phyloP scores from a whole-genome alignment of 2,329 filamentous ascomycete species.

The Colletotrichum sp. region DNA sequence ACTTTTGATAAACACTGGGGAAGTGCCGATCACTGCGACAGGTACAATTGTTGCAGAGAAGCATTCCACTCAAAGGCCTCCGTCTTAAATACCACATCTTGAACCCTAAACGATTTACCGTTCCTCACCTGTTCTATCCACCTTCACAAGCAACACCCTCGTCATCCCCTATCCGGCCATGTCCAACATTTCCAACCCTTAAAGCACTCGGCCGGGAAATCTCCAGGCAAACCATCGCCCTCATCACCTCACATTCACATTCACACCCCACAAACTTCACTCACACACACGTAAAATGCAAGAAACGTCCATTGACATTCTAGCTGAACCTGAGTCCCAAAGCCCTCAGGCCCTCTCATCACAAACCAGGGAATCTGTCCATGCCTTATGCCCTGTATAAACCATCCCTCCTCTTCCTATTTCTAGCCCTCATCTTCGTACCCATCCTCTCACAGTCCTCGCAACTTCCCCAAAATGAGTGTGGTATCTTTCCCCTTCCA shows the following conservation, averaged over 20 bases:
- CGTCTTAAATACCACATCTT: not conserved
- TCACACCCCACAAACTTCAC: not conserved
- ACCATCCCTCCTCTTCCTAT: too few relatives aligned
- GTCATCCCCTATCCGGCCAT: too few relatives aligned
- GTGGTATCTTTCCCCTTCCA: conserved; percentile 8
- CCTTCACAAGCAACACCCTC: too few relatives aligned
- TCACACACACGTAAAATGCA: not conserved
- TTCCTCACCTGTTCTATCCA: not conserved
- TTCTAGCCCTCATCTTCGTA: too few relatives aligned
- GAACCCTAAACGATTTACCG: not conserved
- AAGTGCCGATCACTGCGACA: too few relatives aligned
- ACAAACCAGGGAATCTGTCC: rapidly evolving
- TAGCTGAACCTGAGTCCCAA: not conserved
- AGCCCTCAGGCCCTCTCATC: not conserved
- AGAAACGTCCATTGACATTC: not conserved
- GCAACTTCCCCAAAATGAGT: not conserved
- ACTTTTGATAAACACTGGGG: not conserved
- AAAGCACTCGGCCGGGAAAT: too few relatives aligned
- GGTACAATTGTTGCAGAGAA: not conserved
- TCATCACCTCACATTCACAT: not conserved
- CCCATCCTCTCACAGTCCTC: too few relatives aligned
- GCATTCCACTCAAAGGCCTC: not conserved
- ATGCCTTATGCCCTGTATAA: rapidly evolving
- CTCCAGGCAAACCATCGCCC: too few relatives aligned
- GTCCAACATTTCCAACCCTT: too few relatives aligned